phyloP scores from a whole-genome alignment of 1,284 basidiomycete genomes.

The Tylopilus orsonianus region DNA sequence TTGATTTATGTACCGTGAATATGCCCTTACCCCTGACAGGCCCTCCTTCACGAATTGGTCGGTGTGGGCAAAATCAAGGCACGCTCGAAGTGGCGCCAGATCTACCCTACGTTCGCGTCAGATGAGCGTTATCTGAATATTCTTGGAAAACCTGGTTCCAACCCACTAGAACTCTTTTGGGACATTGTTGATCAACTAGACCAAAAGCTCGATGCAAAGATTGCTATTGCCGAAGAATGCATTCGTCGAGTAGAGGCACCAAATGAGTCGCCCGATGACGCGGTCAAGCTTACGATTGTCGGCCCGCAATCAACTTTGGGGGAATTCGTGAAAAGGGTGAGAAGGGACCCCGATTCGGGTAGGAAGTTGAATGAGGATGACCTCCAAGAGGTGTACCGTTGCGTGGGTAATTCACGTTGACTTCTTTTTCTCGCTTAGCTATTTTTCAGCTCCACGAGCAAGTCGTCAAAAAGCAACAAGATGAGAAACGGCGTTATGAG shows the following conservation, averaged over 20 bases:
- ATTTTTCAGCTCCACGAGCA: constrained; percentile 62
- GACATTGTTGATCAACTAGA: constrained; percentile 88
- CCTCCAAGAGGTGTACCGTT: constrained; percentile 60
- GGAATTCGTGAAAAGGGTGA: constrained; percentile 61
- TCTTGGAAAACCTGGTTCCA: constrained; percentile 90
- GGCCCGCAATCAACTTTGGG: constrained; percentile 57
- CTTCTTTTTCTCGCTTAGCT: constrained; percentile 8
- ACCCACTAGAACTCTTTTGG: constrained; percentile 95
- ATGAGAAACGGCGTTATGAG: constrained; percentile 80
- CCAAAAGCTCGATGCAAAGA: constrained; percentile 79
- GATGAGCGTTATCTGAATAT: constrained; percentile 84
- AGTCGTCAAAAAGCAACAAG: constrained; percentile 72
- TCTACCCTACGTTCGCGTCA: constrained; percentile 74
- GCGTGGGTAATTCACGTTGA: constrained; percentile 48
- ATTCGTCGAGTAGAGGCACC: constrained; percentile 49
- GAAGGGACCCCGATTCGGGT: constrained; percentile 47
- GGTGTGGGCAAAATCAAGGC: constrained; percentile 72
- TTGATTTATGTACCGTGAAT: neutral
- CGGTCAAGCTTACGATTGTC: constrained; percentile 39
- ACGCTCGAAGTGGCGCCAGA: constrained; percentile 87
- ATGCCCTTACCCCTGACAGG: constrained; percentile 39
- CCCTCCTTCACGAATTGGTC: constrained; percentile 70
- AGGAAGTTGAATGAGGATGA: constrained; percentile 53
- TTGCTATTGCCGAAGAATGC: constrained; percentile 60
- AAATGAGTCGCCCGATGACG: constrained; percentile 33